Conservation (phyloP, 2,329 filamentous ascomycete genomes). For the Xylogone sp. region DNA sequence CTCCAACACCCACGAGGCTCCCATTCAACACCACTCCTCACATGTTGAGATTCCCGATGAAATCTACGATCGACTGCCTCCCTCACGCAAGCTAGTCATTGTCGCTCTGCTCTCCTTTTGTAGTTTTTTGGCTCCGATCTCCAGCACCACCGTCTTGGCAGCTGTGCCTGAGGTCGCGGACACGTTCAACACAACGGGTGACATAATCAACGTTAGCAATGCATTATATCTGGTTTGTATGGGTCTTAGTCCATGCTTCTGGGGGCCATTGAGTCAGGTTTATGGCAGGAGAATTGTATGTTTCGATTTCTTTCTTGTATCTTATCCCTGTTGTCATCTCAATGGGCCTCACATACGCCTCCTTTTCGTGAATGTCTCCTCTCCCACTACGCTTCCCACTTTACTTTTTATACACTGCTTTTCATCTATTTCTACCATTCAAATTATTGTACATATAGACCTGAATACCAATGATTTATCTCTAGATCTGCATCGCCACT, state of each 20-base stretch:
- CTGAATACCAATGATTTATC: background rate
- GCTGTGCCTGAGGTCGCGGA: slow-evolving; percentile 70
- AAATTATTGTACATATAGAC: background rate
- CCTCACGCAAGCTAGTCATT: slow-evolving; percentile 60
- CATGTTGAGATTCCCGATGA: slow-evolving; percentile 36
- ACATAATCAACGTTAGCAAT: slow-evolving; percentile 70
- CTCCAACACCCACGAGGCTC: slow-evolving; percentile 25
- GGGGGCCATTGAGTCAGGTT: slow-evolving; percentile 67
- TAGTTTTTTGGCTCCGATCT: slow-evolving; percentile 71
- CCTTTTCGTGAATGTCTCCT: no score
- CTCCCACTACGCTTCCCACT: no score
- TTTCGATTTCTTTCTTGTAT: slow-evolving; percentile 2
- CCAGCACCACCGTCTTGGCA: slow-evolving; percentile 68
- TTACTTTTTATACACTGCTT: no score
- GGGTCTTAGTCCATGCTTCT: slow-evolving; percentile 66
- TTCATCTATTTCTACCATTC: slow-evolving; percentile 1
- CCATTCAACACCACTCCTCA: slow-evolving; percentile 23
- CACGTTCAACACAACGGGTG: slow-evolving; percentile 61
- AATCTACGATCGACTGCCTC: slow-evolving; percentile 62
- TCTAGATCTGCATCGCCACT: slow-evolving; percentile 54
- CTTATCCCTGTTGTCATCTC: background rate
- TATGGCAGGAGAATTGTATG: slow-evolving; percentile 56
- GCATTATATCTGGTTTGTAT: slow-evolving; percentile 73
- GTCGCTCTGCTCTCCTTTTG: slow-evolving; percentile 69
- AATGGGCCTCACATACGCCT: no score